A percentile compares a stretch with the other conserved stretches of the same genome.
Evolutionary conservation across 2,329 filamentous ascomycete species (phyloP).

Genomic region (Lachnellula occidentalis): DNA sequence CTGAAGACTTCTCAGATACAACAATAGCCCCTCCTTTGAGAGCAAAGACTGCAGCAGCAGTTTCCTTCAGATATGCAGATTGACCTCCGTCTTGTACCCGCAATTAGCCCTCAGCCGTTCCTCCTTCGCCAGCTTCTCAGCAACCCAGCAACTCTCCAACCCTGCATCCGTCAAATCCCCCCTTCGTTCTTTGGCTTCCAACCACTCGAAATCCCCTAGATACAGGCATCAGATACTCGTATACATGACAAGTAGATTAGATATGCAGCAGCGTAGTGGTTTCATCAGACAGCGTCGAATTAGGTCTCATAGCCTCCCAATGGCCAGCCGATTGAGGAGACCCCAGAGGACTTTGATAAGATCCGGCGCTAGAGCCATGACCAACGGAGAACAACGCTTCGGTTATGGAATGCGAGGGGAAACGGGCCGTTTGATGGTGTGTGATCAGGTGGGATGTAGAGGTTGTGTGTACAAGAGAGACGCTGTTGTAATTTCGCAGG

Average conservation of each 20-base stretch:
- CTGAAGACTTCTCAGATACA: neutral
- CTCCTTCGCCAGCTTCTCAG: slow-evolving; percentile 8
- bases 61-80: slow-evolving; percentile 12
- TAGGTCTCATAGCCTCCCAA: slow-evolving; percentile 21
- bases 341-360: no score
- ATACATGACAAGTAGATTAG: slow-evolving; percentile 23
- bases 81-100: neutral
- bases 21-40: slow-evolving; percentile 10
- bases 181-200: slow-evolving; percentile 12
- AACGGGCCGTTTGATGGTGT: slow-evolving; percentile 2
- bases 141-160: slow-evolving; percentile 9
- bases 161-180: slow-evolving; percentile 15
- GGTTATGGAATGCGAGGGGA: no score
- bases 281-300: slow-evolving; percentile 11
- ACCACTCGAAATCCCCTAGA: slow-evolving; percentile 15
- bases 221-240: slow-evolving; percentile 20
- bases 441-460: no score
- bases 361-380: no score
- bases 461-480: neutral
- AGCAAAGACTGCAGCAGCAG: slow-evolving; percentile 9
- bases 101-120: no score
- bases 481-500: slow-evolving; percentile 15
- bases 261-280: slow-evolving; percentile 22
- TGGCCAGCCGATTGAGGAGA: slow-evolving; percentile 21
- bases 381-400: no score